A percentile compares a stretch with the other conserved stretches of the same genome.
phyloP scores from a whole-genome alignment of 192 early-diverging fungal genomes.

The Paraglomus brasilianum region DNA sequence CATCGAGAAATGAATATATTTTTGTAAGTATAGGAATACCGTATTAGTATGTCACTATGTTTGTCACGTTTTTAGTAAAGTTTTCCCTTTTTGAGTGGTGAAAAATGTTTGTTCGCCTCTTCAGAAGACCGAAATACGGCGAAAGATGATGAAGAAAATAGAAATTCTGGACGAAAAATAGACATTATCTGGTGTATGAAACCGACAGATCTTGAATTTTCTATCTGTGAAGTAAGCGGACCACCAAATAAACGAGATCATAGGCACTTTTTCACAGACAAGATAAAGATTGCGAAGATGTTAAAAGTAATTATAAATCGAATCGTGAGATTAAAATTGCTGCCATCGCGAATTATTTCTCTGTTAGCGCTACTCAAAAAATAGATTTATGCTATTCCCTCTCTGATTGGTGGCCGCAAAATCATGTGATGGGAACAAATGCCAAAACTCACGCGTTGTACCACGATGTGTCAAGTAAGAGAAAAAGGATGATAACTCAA shows the following conservation, averaged over 20 bases:
- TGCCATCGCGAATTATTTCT: too few relatives aligned
- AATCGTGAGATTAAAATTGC: background rate
- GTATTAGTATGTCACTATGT: background rate
- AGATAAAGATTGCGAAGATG: background rate
- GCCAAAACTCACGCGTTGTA: too few relatives aligned
- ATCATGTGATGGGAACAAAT: too few relatives aligned
- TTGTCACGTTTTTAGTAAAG: background rate
- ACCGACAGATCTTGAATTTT: slow-evolving; percentile 3
- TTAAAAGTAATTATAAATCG: slow-evolving; percentile 17
- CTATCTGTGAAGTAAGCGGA: background rate
- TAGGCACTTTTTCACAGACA: background rate
- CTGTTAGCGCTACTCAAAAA: too few relatives aligned
- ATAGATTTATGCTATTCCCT: too few relatives aligned
- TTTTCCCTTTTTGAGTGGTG: slow-evolving; percentile 1
- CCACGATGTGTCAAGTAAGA: too few relatives aligned
- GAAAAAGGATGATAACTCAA: too few relatives aligned
- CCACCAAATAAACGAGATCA: background rate
- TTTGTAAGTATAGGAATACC: slow-evolving; percentile 16
- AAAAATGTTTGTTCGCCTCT: slow-evolving; percentile 13
- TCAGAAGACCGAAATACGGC: slow-evolving; percentile 3
- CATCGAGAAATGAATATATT: background rate
- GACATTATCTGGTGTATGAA: slow-evolving; percentile 17
- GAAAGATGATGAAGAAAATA: background rate
- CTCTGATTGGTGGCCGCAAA: too few relatives aligned
- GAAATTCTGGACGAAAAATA: slow-evolving; percentile 1